These are phyloP conservation scores for Peronospora belbahrii DNA, from an alignment of 352 stramenopile species.

Conservation along the genomic window DNA sequence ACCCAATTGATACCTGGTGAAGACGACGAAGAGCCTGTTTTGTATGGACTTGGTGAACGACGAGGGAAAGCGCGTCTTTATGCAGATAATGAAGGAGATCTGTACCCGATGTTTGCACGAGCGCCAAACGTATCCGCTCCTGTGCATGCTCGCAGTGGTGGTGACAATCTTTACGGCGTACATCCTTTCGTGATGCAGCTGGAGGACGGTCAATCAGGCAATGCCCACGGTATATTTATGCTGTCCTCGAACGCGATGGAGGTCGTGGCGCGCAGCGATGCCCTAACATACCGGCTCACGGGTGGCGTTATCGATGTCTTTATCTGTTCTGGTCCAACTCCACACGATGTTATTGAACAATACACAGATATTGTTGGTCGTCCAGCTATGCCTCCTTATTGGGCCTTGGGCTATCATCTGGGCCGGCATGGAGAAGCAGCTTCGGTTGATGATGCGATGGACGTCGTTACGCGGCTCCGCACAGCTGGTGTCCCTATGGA, in stretches of 20 bases:
- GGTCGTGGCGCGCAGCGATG: conserved; percentile 47
- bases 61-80: conserved; percentile 33
- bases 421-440: conserved; percentile 29
- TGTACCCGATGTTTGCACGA: conserved; percentile 65
- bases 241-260: conserved; percentile 85
- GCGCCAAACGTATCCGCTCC: conserved; percentile 16
- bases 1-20: conserved; percentile 36
- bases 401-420: conserved; percentile 80
- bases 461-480: conserved; percentile 26
- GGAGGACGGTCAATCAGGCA: conserved; percentile 33
- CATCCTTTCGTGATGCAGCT: conserved; percentile 74
- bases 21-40: conserved; percentile 23
- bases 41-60: conserved; percentile 77
- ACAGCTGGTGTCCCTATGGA: conserved; percentile 61
- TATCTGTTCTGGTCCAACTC: conserved; percentile 57
- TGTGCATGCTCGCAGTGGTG: conserved; percentile 26
- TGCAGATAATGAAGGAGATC: conserved; percentile 38
- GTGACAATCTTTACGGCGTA: conserved; percentile 72
- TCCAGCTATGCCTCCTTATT: conserved; percentile 75
- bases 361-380: conserved; percentile 73
- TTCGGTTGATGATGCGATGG: conserved; percentile 17
- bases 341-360: conserved; percentile 50
- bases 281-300: conserved; percentile 70
- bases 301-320: conserved; percentile 81
- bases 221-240: conserved; percentile 71